A percentile compares a stretch with the other conserved stretches of the same genome.
Conservation (phyloP, 2,329 filamentous ascomycete species). For the Didymella sp. region DNA sequence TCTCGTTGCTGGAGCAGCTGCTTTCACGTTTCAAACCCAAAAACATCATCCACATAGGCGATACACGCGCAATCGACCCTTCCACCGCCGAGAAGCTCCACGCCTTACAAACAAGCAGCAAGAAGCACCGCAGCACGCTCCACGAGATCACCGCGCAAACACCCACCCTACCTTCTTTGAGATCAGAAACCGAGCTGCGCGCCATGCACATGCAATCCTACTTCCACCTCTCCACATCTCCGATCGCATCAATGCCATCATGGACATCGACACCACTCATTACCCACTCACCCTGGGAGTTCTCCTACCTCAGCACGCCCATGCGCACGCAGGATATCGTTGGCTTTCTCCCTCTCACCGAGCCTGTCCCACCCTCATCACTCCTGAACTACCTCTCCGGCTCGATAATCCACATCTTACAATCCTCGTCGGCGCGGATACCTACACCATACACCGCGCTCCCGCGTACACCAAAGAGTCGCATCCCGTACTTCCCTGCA, state of each 20-base stretch:
- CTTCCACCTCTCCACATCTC: conserved; percentile 62
- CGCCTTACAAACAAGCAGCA: conserved; percentile 54
- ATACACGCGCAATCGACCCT: conserved; percentile 52
- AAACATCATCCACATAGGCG: conserved; percentile 70
- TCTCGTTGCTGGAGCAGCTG: conserved; percentile 68
- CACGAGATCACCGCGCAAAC: conserved; percentile 65
- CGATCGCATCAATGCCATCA: conserved; percentile 30
- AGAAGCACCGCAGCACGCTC: conserved; percentile 50
- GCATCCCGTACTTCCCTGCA: conserved; percentile 67
- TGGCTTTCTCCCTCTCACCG: conserved; percentile 73
- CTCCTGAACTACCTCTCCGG: conserved; percentile 73
- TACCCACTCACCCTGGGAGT: conserved; percentile 64
- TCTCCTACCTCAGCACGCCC: conserved; percentile 63
- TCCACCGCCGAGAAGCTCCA: conserved; percentile 66
- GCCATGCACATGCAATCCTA: conserved; percentile 83
- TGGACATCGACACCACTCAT: conserved; percentile 67
- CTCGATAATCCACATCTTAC: conserved; percentile 70
- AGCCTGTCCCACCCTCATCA: conserved; percentile 65
- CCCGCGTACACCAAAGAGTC: conserved; percentile 56
- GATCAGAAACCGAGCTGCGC: conserved; percentile 70
- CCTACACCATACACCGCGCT: conserved; percentile 37
- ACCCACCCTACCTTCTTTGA: conserved; percentile 44
- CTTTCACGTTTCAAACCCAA: conserved; percentile 62
- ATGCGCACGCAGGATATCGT: conserved; percentile 59
- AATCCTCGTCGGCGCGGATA: conserved; percentile 59